Conservation (phyloP, 352 stramenopile species). For the Elongisporangium undulatum region DNA sequence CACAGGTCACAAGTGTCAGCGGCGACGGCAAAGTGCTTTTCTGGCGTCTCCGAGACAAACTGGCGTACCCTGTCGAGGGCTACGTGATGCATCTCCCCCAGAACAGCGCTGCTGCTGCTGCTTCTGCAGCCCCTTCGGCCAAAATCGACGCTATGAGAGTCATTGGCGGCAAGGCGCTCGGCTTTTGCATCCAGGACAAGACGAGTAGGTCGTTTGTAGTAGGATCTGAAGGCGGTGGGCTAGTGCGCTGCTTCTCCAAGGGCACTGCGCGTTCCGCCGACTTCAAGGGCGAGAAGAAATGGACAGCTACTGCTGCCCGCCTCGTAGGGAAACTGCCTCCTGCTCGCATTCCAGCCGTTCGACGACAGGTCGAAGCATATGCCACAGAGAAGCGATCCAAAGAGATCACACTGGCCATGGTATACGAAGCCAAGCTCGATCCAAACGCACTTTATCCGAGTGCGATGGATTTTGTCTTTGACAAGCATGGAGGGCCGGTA, state of each 20-base stretch:
- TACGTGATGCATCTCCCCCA: slow-evolving; percentile 66
- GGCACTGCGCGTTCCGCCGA: slow-evolving; percentile 43
- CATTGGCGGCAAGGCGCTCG: slow-evolving; percentile 60
- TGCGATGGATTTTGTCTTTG: slow-evolving; percentile 75
- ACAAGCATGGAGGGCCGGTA: slow-evolving; percentile 66
- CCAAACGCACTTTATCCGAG: slow-evolving; percentile 49
- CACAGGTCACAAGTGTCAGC: slow-evolving; percentile 66
- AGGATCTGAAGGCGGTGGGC: slow-evolving; percentile 63
- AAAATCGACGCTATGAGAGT: slow-evolving; percentile 11
- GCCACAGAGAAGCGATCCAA: slow-evolving; percentile 57
- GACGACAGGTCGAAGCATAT: slow-evolving; percentile 63
- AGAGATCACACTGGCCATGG: slow-evolving; percentile 58
- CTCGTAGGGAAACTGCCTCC: slow-evolving; percentile 55
- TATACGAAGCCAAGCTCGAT: slow-evolving; percentile 77
- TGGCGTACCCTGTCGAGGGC: slow-evolving; percentile 79
- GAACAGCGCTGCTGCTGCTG: slow-evolving; percentile 2
- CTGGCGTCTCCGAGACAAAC: slow-evolving; percentile 85
- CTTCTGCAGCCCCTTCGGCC: not conserved
- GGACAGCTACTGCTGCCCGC: slow-evolving; percentile 57
- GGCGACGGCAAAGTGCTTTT: slow-evolving; percentile 85
- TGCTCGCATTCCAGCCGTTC: slow-evolving; percentile 34
- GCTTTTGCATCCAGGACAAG: slow-evolving; percentile 59
- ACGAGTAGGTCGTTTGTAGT: slow-evolving; percentile 72
- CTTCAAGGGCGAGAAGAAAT: slow-evolving; percentile 79
- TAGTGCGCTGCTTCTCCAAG: slow-evolving; percentile 64